A percentile compares a stretch with the other conserved stretches of the same genome.
Conservation (phyloP, 768 basidiomycete species). For the Hygrophorus russula region DNA sequence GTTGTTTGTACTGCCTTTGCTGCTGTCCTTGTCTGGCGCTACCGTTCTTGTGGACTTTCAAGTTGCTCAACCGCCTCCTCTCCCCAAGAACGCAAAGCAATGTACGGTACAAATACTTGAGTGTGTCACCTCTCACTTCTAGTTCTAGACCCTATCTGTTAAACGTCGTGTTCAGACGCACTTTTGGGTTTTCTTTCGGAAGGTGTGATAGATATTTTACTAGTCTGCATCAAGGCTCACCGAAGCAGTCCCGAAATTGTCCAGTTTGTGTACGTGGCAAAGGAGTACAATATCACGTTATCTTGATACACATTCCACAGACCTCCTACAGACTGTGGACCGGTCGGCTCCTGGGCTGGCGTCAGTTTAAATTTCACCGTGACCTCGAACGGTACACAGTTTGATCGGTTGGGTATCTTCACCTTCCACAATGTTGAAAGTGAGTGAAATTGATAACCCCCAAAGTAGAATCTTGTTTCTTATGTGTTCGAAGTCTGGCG, state of each 20-base stretch:
- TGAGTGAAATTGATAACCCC: slow-evolving; percentile 18
- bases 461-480: neutral
- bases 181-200: slow-evolving; percentile 65
- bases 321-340: slow-evolving; percentile 64
- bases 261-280: slow-evolving; percentile 38
- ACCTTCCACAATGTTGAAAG: slow-evolving; percentile 74
- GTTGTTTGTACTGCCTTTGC: slow-evolving; percentile 8
- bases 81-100: slow-evolving; percentile 47
- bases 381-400: slow-evolving; percentile 70
- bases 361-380: slow-evolving; percentile 70
- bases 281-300: neutral
- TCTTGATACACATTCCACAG: slow-evolving; percentile 19
- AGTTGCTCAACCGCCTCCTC: slow-evolving; percentile 59
- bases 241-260: slow-evolving; percentile 48
- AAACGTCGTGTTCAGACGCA: slow-evolving; percentile 34
- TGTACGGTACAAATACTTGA: slow-evolving; percentile 57
- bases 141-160: neutral
- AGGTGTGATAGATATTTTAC: slow-evolving; percentile 26
- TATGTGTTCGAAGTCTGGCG: slow-evolving; percentile 47
- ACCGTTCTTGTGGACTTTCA: slow-evolving; percentile 53
- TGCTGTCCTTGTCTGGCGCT: slow-evolving; percentile 21
- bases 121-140: slow-evolving; percentile 23
- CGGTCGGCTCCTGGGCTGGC: slow-evolving; percentile 61
- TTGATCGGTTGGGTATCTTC: slow-evolving; percentile 60
- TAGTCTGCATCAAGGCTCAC: neutral